Evolutionary conservation across 345 rosid genomes (phyloP), one percentile per base, ranked within the genome.

Genomic region (Bruguiera gymnorhiza): DNA sequence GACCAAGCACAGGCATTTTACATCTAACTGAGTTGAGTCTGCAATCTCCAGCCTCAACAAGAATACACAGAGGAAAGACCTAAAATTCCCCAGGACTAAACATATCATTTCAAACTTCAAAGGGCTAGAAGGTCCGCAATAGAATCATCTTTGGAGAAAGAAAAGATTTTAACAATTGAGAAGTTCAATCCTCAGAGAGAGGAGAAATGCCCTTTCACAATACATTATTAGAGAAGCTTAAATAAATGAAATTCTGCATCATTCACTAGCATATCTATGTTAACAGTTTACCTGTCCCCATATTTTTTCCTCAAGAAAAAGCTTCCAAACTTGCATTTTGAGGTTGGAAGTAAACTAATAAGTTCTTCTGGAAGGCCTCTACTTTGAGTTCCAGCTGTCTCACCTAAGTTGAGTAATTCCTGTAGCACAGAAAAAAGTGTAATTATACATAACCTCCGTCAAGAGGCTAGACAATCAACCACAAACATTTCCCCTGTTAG

Each of bases 341-440:
- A 79, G 67, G 85, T 81, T 20, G 94, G 94, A 78, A 89, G 91
- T 70, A 77, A 74, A 62, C 79, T 71, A 46, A 89, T 86, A 24
- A 82, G 85, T 66, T 86, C 91, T 46, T 79, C 76, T 8, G 87
- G 67, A 8, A 89, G 89, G 65, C 94, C 94, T 77, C 85, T 77
- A 67, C 85, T 84, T 62, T 89, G 86, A 30, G 85, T 81, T 66
- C 94, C 91, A 52, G 86, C 85, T 57, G 94, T 72, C 73, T 89
- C 94, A 1, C 94, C 91, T 20, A 89, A 74, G 80, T 89, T 88
- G 18, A 89, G 83, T 68, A 89, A 73, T 72, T 89, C 94, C 89
- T 88, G 87, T 26, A 21, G 64, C 51, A 73, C 16, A 67, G 68
- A 59, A 63, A 53, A 19, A 21, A 70, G 6, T 9, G 27, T 18